Evolutionary conservation across 208 protist species (phyloP), one percentile per base, ranked within the genome.

Genomic region (Hexamita inflata): DNA sequence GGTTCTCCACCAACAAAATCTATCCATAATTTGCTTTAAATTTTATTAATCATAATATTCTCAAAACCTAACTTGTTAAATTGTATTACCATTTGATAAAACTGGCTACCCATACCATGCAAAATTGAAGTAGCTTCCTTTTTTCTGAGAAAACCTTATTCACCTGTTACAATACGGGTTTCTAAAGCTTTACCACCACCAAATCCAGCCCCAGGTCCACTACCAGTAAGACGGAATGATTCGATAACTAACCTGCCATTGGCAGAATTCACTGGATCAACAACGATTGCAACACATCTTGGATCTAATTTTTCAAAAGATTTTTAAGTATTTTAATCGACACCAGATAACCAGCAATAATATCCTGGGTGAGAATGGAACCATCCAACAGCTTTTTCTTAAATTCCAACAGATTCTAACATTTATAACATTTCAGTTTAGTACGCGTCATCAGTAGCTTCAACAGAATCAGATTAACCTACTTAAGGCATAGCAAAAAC

Each of bases 351-450:
- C 96, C 96, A 99, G 87, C 95, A 98, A 30, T 96, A 96, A 83
- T 99, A 99, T 39, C 97, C 96, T 28, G 97, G 97, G 82, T 99
- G 97, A 73, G 91, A 96, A 82, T 99, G 97, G 86, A 99, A 99
- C 97, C 97, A 99, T 19, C 97, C 97, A 34, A 99, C 96, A 57
- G 98, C 95, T 77, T 96, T 96, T 81, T 99, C 96, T 58, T 91
- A 87, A 9, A 79, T 57, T 7, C 92, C 94, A 15, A 95, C 96
- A 65, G 95, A 91, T 82, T 95, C 94, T 62, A 99, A 86, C 88
- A 97, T 97, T 68, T 98, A 94, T 19, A 98, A 86, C 97, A 99
- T 99, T 82, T 98, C 93, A 24, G 93, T 92, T 86, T 99, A 96
- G 82, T 97, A 99, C 34, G 97, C 95, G 24, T 93, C 93, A 86